Evolutionary conservation across 2,329 filamentous ascomycete genomes (phyloP), one percentile per base, ranked within the genome.

Genomic region (Penicillium sp.): DNA sequence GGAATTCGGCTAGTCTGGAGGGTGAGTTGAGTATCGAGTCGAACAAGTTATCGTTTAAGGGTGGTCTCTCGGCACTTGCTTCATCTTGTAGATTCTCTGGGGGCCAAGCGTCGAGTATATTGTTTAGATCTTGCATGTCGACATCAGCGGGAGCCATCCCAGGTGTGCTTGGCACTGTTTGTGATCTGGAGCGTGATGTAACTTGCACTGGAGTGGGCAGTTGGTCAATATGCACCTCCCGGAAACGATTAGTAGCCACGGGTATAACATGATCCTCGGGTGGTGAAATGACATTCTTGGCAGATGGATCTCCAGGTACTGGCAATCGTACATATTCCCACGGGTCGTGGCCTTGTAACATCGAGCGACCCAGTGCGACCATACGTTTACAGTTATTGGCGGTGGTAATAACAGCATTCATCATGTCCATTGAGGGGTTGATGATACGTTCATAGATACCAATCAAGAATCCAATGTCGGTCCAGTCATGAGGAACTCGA

Each of bases 371-470:
- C 13, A 8, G 8, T 6, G 25, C 16, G 19, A 45, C 16, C 31
- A 42, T 25, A 11, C 53, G 49, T 1, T 50, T 26, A 61, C 70
- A 60, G 21, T 60, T 50, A 8, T 21, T 43, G 9, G 69, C 47
- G 19, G 63, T 44, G 8, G 53, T 29, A 21, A 49, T 21, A 13
- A 66, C 66, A 3, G 45, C 47, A n/a, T 25, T 25, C 14, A 74
- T 26, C 13, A 66, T 55, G 2, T 62, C 60, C 2, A 14, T 6
- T 1, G 58, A 29, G 1, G 72, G 72, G 26, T 70, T 65, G 39
- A 71, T 46, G 14, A 75, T 56, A 7, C 61, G 69, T 53, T 77
- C 75, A 33, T 75, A 77, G 45, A 77, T 67, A 6, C 73, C 59
- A 1, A 76, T 39, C 1, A 71, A 69, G 4, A 70, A 49, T 19